phyloP scores from a whole-genome alignment of 164 flowering plant species.

The Vitis amurensis region DNA sequence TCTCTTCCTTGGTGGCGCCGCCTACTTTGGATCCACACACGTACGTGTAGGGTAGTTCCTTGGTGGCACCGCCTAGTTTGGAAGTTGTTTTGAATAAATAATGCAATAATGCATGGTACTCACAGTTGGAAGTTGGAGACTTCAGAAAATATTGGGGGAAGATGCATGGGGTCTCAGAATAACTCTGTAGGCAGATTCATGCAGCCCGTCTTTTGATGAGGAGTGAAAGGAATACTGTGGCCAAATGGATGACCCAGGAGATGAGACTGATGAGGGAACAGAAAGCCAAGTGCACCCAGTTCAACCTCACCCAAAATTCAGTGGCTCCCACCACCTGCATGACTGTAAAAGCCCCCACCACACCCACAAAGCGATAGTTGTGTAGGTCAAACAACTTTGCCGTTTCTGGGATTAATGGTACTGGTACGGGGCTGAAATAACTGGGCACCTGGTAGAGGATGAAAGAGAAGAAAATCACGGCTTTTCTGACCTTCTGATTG shows the following conservation, averaged over 20 bases:
- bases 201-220: too few relatives aligned
- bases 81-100: too few relatives aligned
- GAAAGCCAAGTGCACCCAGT: constrained; percentile 9
- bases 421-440: constrained; percentile 8
- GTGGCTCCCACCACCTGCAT: constrained; percentile 12
- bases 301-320: constrained; percentile 9
- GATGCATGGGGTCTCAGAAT: too few relatives aligned
- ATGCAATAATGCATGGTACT: too few relatives aligned
- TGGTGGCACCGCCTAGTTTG: too few relatives aligned
- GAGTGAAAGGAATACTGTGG: constrained; percentile 1
- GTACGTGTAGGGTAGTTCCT: too few relatives aligned
- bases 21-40: too few relatives aligned
- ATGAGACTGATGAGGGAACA: constrained; percentile 15
- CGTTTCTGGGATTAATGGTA: background rate
- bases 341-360: background rate
- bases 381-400: background rate
- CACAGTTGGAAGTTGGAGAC: too few relatives aligned
- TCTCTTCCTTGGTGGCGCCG: too few relatives aligned
- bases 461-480: constrained; percentile 19
- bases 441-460: constrained; percentile 22
- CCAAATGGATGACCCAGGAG: constrained; percentile 8
- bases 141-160: too few relatives aligned
- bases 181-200: too few relatives aligned
- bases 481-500: background rate
- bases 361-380: constrained; percentile 6